Evolutionary conservation across 2,329 filamentous ascomycete species (phyloP), one percentile per base, ranked within the genome.

Genomic region (Exophiala mesophila): DNA sequence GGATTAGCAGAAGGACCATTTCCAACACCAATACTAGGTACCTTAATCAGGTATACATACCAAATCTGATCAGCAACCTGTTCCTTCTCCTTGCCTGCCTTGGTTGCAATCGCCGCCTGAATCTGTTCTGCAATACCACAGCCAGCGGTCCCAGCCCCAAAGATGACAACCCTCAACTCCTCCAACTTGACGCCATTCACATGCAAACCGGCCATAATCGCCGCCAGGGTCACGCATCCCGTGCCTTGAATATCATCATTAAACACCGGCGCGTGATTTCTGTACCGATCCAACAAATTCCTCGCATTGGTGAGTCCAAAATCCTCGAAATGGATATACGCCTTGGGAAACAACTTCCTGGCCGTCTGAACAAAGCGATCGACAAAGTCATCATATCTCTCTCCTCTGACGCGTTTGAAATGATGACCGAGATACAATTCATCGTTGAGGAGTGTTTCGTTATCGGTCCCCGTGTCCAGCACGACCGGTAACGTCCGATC

Each of bases 221-320:
- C 88, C 0, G 88, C 88, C 0, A 94, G 73, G 0, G 88, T 90
- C 1, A 94, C 87, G 45, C 85, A 90, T 0, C 88, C 88, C 0
- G 88, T 94, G 1, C 88, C 88, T 62, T 94, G 88, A 0, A 94
- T 81, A 60, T 94, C 88, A 45, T 94, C 88, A 57, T 94, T 94
- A 71, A 95, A 94, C 61, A 87, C 94, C 0, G 88, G 74, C 5
- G 90, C 82, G 36, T 83, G 59, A 0, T 81, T 73, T 1, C 82
- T 77, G 56, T 92, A 94, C 24, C 72, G 76, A 46, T 94, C 85
- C 1, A 94, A 71, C 2, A 94, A 76, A 3, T 85, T 76, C 20
- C 84, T 73, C 0, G 86, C 85, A 56, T 94, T 94, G 1, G 63
- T 63, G 1, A 94, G 66, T 1, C 87, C 88, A 66, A 94, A 94